Base-by-base conservation (phyloP, 345 rosid species). In the Barbarea vulgaris region DNA sequence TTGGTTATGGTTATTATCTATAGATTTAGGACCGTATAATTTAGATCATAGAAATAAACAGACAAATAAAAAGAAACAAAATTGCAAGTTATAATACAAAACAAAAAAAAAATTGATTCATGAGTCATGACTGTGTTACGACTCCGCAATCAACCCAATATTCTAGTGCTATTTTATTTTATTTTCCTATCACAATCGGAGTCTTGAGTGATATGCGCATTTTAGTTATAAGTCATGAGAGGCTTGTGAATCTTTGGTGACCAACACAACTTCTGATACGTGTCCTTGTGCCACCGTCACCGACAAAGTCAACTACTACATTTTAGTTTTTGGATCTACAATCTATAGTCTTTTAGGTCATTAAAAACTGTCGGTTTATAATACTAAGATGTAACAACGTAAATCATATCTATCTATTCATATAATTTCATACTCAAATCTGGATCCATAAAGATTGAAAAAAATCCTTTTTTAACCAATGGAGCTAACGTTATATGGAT, bases 241-340 rank as follows among this genome's bases (percentile, higher is more conserved):
- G 18, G 46, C 61, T 58, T 75, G 79, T 75, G 73, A 67, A 67
- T 48, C 41, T 67, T 74, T 74, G 22, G 28, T 65, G 67, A 66
- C n/a, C 6, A 47, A 66, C 17, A 74, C 66, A 74, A 14, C 57
- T 46, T 24, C 21, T 25, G n/a, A 57, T 37, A 66, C 67, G 67
- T 67, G 73, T 58, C 9, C 5, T 25, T 33, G 51, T 46, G 22
- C 24, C 59, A 65, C 66, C 78, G 30, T 71, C 67, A 72, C 69
- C 77, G 53, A 51, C 46, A 67, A 59, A 36, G 36, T 48, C 73
- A 60, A 48, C 46, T 13, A 57, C 24, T 66, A 46, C 2, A n/a
- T 3, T 63, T 25, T 7, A 47, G 8, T 15, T 42, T 39, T 30
- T 19, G 51, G 14, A 51, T 52, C 10, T 41, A 50, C 19, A 28